Percentiles rank a stretch among this genome's conserved stretches.
These are phyloP conservation scores for Globisporangium megalacanthum DNA, from an alignment of 352 stramenopile species.

Conservation along the genomic window DNA sequence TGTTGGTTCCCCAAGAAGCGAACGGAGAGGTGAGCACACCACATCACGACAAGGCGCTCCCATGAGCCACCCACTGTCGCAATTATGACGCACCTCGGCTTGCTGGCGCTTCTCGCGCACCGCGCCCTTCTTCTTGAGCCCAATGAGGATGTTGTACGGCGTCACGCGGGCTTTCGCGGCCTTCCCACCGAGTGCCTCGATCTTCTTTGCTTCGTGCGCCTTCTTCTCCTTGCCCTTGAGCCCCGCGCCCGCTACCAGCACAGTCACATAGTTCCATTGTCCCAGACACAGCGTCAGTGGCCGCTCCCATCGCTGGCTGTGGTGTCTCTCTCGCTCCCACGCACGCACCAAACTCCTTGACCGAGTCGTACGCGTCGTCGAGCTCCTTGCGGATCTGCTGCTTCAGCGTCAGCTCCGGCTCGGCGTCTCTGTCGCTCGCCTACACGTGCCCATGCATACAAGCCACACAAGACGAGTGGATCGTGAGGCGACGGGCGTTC, in stretches of 20 bases:
- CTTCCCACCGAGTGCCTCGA: slow-evolving; percentile 65
- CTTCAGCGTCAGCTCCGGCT: slow-evolving; percentile 38
- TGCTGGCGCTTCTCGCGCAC: slow-evolving; percentile 48
- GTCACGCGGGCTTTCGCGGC: slow-evolving; percentile 43
- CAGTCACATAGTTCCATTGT: neutral
- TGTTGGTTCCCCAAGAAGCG: slow-evolving; percentile 10
- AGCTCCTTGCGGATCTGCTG: slow-evolving; percentile 79
- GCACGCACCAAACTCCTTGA: slow-evolving; percentile 59
- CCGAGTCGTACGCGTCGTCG: slow-evolving; percentile 61
- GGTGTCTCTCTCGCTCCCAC: no score
- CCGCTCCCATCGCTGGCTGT: no score
- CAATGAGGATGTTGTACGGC: slow-evolving; percentile 74
- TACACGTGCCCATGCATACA: slow-evolving; percentile 4
- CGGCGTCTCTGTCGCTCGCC: slow-evolving; percentile 21
- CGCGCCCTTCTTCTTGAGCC: slow-evolving; percentile 56
- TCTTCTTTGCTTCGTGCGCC: slow-evolving; percentile 57
- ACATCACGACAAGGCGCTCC: neutral
- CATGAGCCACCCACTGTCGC: neutral
- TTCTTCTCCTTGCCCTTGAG: slow-evolving; percentile 83
- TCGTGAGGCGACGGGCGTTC: neutral
- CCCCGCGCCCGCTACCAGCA: slow-evolving; percentile 30
- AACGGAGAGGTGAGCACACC: neutral
- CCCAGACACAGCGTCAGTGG: neutral
- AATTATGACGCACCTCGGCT: slow-evolving; percentile 37
- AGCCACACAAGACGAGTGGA: neutral